Percentiles rank a stretch among this genome's conserved stretches.
These are phyloP conservation scores for Lobulomyces angularis DNA, from an alignment of 192 early-diverging fungal species.

Conservation along the genomic window DNA sequence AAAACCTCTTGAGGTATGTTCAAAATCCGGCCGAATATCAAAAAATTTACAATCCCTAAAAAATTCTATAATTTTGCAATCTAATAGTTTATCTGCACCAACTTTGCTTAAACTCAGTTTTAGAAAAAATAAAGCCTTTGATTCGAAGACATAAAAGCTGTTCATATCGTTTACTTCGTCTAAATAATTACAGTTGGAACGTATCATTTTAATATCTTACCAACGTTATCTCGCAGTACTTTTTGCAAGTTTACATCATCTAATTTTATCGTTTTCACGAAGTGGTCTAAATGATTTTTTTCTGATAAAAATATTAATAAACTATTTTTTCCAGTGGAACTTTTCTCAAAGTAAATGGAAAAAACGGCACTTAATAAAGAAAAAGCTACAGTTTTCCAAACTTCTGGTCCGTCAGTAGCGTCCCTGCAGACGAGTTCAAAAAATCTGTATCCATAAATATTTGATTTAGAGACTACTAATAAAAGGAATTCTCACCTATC, in stretches of 20 bases:
- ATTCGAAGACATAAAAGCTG: slow-evolving; percentile 60
- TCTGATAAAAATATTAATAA: slow-evolving; percentile 23
- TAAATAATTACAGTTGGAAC: slow-evolving; percentile 1
- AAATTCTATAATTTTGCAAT: slow-evolving; percentile 65
- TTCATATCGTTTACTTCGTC: slow-evolving; percentile 21
- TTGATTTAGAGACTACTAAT: too few relatives aligned
- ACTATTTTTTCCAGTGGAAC: slow-evolving; percentile 2
- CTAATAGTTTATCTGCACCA: slow-evolving; percentile 65
- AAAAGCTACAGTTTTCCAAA: slow-evolving; percentile 80
- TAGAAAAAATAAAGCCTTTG: slow-evolving; percentile 69
- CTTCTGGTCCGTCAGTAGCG: slow-evolving; percentile 65
- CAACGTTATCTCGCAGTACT: not conserved
- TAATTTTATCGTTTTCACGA: slow-evolving; percentile 22
- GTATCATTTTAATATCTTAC: not conserved
- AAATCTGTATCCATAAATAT: slow-evolving; percentile 49
- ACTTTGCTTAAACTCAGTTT: slow-evolving; percentile 60
- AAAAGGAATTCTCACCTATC: too few relatives aligned
- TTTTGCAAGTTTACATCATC: slow-evolving; percentile 17
- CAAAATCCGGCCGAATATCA: slow-evolving; percentile 46
- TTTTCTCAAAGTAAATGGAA: slow-evolving; percentile 11
- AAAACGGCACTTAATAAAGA: slow-evolving; percentile 59
- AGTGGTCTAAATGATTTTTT: slow-evolving; percentile 34
- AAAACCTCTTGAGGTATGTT: not conserved
- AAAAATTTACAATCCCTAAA: slow-evolving; percentile 61
- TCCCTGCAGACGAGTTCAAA: slow-evolving; percentile 65